phyloP scores from a whole-genome alignment of 2,329 filamentous ascomycete genomes.

The Cladosporium cucumerinum region DNA sequence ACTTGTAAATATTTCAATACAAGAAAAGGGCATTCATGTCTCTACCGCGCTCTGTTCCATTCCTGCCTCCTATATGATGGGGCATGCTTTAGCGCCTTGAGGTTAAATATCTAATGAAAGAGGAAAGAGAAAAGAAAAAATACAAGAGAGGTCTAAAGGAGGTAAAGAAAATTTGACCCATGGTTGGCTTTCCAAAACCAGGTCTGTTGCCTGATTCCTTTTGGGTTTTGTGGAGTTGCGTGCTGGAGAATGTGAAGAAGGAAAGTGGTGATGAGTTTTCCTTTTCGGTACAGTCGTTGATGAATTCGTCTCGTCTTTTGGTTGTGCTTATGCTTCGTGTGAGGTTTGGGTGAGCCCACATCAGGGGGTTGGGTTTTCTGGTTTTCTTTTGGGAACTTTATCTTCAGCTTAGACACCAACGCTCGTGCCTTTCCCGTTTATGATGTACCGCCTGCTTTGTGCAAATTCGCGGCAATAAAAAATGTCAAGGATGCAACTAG shows the following conservation, averaged over 20 bases:
- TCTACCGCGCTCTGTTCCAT: background rate
- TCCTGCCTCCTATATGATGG: background rate
- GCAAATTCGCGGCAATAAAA: background rate
- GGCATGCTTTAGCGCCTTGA: background rate
- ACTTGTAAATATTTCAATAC: background rate
- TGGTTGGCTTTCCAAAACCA: background rate
- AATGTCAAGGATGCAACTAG: background rate
- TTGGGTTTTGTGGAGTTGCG: background rate
- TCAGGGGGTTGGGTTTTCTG: background rate
- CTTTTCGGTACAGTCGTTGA: conserved; percentile 17
- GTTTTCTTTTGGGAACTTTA: conserved; percentile 6
- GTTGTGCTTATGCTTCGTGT: conserved; percentile 7
- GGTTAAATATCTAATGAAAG: background rate
- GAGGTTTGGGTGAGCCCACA: background rate
- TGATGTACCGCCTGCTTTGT: conserved; percentile 11
- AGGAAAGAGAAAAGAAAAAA: background rate
- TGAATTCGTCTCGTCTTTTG: conserved; percentile 16
- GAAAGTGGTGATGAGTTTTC: conserved; percentile 3
- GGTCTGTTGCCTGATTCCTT: background rate
- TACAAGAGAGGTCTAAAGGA: background rate
- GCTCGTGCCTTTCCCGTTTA: conserved; percentile 9
- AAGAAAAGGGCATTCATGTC: background rate
- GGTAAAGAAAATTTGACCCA: background rate
- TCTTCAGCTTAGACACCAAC: conserved; percentile 6
- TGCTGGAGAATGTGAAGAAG: conserved; percentile 4